A percentile compares a stretch with the other conserved stretches of the same genome.
phyloP scores from a whole-genome alignment of 805 yeast genomes.

The Candida yuanshanica region DNA sequence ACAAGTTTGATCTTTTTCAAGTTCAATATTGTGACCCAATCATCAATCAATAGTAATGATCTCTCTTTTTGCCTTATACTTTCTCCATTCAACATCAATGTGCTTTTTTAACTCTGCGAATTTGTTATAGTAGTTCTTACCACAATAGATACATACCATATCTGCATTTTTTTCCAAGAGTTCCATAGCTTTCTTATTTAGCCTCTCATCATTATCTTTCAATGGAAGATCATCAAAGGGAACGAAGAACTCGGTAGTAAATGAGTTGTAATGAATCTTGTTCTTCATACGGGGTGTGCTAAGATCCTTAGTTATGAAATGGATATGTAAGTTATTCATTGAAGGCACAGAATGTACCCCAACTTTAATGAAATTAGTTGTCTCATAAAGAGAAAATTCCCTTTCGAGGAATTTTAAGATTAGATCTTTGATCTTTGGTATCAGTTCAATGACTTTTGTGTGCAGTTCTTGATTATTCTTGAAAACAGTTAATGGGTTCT shows the following conservation, averaged over 20 bases:
- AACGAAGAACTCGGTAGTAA: constrained; percentile 61
- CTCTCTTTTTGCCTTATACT: neutral
- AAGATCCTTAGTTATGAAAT: constrained; percentile 64
- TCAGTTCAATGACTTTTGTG: constrained; percentile 13
- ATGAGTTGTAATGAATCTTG: constrained; percentile 65
- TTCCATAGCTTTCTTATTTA: constrained; percentile 38
- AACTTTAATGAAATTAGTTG: constrained; percentile 32
- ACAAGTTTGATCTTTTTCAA: too few relatives aligned
- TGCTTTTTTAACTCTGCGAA: constrained; percentile 40
- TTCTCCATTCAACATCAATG: constrained; percentile 14
- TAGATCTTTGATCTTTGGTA: constrained; percentile 9
- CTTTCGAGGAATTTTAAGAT: constrained; percentile 11
- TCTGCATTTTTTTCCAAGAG: constrained; percentile 26
- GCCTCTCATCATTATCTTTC: constrained; percentile 34
- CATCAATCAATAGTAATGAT: neutral
- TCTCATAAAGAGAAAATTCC: constrained; percentile 16
- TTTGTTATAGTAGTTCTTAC: constrained; percentile 33
- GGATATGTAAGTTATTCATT: constrained; percentile 63
- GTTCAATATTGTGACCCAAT: too few relatives aligned
- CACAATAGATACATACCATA: constrained; percentile 38
- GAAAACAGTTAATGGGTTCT: constrained; percentile 39
- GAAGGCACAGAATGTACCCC: constrained; percentile 75
- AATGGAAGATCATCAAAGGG: constrained; percentile 44
- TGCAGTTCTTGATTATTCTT: constrained; percentile 26
- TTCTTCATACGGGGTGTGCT: constrained; percentile 48